These are phyloP conservation scores for Fusarium albidum DNA, from an alignment of 2,329 filamentous ascomycete genomes.

Conservation along the genomic window DNA sequence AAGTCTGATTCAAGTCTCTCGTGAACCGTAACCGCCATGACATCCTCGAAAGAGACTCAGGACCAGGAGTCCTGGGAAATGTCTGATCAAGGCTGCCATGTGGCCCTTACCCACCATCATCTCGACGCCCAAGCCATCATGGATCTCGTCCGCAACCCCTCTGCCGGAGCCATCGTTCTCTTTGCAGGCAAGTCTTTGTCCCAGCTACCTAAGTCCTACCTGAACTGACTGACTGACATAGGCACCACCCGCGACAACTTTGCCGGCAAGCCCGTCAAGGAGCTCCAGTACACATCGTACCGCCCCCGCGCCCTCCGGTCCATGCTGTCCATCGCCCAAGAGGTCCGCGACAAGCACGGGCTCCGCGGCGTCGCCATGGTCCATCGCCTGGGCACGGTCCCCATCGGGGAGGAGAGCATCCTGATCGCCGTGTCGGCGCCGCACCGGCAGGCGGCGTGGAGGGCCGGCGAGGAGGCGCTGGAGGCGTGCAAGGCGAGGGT, in stretches of 20 bases:
- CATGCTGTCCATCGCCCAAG: conserved; percentile 69
- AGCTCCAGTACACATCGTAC: conserved; percentile 81
- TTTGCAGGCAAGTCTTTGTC: conserved; percentile 68
- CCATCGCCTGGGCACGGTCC: conserved; percentile 85
- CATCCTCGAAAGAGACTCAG: conserved; percentile 19
- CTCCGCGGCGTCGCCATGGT: conserved; percentile 80
- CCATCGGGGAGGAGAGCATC: conserved; percentile 93
- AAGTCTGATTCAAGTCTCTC: neutral
- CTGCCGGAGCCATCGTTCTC: conserved; percentile 78
- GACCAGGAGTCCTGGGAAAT: conserved; percentile 49
- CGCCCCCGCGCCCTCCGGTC: conserved; percentile 72
- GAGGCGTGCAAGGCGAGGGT: conserved; percentile 85
- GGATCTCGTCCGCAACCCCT: conserved; percentile 73
- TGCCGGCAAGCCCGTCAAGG: conserved; percentile 72
- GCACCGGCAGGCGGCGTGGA: conserved; percentile 87
- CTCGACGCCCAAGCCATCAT: conserved; percentile 68
- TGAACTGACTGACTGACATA: conserved; percentile 47
- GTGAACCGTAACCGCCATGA: conserved; percentile 19
- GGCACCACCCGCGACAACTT: conserved; percentile 83
- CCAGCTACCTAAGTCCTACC: neutral
- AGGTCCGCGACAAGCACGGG: conserved; percentile 65
- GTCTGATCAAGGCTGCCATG: conserved; percentile 64
- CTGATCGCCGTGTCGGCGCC: conserved; percentile 85
- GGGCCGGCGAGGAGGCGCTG: conserved; percentile 86
- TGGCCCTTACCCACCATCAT: conserved; percentile 70